Base-by-base conservation (phyloP, 83 land plant genomes). In the Diphasiastrum complanatum region DNA sequence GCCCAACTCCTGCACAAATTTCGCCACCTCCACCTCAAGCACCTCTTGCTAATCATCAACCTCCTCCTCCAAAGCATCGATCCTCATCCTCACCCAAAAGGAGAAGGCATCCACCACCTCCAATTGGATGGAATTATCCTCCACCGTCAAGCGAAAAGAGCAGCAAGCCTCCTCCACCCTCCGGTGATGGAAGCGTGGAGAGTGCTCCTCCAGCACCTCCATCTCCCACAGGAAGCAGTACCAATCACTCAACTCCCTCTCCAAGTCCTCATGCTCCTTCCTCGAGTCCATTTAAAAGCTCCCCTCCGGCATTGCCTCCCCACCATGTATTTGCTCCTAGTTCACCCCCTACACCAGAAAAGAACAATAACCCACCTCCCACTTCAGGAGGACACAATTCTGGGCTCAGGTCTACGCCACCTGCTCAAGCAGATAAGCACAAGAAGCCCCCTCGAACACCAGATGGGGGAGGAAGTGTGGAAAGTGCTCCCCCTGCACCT, bases 261-360 rank as follows among this genome's bases (percentile, higher is more conserved):
- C 65, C 69, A 4, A 35, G 68, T 1, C 45, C 67, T 2, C 70
- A 70, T 45, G 53, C 71, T 49, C 45, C 71, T 3, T 34, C 71
- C 12, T n/a, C 12, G 53, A 50, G 22, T 0, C 12, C 10, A 1
- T 10, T 18, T 1, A 0, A 10, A 20, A 12, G 14, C 19, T 23
- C 53, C 11, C 59, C 59, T 55, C 59, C 34, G 35, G 1, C 16
- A 12, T 18, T 12, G 59, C 59, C 35, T 19, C 34, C 38, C 1
- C 35, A 14, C 25, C 23, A 12, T 0, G 25, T 18, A 50, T 16
- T 11, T 50, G 53, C 25, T 16, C 53, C 53, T 1, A 41, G 18
- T 18, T 14, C 45, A 14, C 45, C 43, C 45, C 45, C 45, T 41
- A 14, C 45, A 14, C 45, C 45, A 14, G n/a, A 14, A 14, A 41